phyloP scores from a whole-genome alignment of 768 basidiomycete genomes.

The Pulveroboletus sp. region DNA sequence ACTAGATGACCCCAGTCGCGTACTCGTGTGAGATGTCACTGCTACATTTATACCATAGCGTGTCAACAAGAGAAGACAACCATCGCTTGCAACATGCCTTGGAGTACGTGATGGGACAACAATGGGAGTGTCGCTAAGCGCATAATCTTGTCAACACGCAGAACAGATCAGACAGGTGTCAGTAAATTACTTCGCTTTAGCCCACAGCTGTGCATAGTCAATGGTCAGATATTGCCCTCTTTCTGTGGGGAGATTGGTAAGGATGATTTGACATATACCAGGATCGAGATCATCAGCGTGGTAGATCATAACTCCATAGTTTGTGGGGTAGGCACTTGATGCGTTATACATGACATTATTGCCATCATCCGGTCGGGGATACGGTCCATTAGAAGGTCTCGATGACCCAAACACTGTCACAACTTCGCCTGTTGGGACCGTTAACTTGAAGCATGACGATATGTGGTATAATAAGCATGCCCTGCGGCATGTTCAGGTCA shows the following conservation, averaged over 20 bases:
- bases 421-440: conserved; percentile 33
- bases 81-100: conserved; percentile 4
- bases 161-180: background rate
- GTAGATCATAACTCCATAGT: conserved; percentile 28
- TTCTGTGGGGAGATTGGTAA: conserved; percentile 28
- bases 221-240: conserved; percentile 26
- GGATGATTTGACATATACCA: conserved; percentile 31
- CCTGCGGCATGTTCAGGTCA: conserved; percentile 13
- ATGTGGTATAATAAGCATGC: conserved; percentile 8
- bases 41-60: no score
- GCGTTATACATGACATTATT: conserved; percentile 14
- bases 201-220: conserved; percentile 30
- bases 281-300: conserved; percentile 36
- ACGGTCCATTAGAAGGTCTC: conserved; percentile 32
- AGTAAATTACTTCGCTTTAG: conserved; percentile 15
- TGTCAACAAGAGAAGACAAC: no score
- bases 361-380: conserved; percentile 33
- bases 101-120: background rate
- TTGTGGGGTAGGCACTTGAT: conserved; percentile 13
- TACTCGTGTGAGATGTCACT: no score
- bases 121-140: background rate
- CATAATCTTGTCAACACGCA: background rate
- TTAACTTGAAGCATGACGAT: background rate
- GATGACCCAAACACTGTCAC: conserved; percentile 44
- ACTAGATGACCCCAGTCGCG: background rate